Evolutionary conservation across 371 early-diverging fungal genomes (phyloP), one percentile per base, ranked within the genome.

Genomic region (Mortierella sp.): DNA sequence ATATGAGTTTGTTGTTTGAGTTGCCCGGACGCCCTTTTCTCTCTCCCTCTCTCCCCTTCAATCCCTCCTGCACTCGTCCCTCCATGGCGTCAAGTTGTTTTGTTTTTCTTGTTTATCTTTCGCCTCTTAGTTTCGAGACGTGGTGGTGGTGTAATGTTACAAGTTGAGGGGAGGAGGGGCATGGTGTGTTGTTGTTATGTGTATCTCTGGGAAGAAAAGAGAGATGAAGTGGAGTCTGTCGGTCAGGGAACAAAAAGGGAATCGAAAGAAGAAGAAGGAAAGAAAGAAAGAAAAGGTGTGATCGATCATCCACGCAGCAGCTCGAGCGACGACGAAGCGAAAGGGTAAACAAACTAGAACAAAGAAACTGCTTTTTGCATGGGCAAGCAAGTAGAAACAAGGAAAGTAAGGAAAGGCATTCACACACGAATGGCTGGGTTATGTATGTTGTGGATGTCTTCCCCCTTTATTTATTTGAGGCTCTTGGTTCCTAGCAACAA

Each of bases 71-170:
- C 1, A 6, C 57, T 26, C 31, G 13, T 10, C 28, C 59, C 59
- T 13, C 13, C 57, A 57, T 59, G 61, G 61, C 21, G 61, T 61
- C 34, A 34, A 13, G 16, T 16, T 50, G 11, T 50, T 11, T 34
- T 61, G 61, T 61, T 61, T 61, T 16, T 31, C 34, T 28, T 31
- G 31, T 31, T 61, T 28, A 13, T 50, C 50, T 50, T 14, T 9
- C 16, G 11, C 50, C n/a, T 53, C 21, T n/a, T 24, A 54, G 54
- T 54, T n/a, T 34, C 16, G 61, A 34, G 61, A 61, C 61, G 59
- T 59, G 59, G 31, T 28, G 28, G 57, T 57, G 57, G 57, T 57
- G 61, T 34, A 31, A 61, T 61, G 61, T 61, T 61, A 61, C 34
- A 61, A 34, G 14, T 40, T n/a, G 31, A 55, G 26, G 28, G 14